phyloP scores from a whole-genome alignment of 2,329 filamentous ascomycete species.

The Pseudocercospora ulei region DNA sequence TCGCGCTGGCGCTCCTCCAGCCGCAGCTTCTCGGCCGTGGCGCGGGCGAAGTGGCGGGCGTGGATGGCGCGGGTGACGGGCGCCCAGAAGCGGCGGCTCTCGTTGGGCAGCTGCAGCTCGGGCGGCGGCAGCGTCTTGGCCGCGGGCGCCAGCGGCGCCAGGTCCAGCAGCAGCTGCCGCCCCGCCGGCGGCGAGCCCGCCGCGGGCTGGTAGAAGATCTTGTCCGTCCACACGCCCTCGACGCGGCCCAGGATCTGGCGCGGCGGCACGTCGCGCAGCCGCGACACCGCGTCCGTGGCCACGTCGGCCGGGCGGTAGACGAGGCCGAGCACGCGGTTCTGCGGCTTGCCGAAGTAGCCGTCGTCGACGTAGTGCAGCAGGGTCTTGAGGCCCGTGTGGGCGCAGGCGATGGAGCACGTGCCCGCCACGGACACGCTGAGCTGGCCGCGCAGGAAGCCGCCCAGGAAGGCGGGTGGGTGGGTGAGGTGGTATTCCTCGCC shows the following conservation, averaged over 20 bases:
- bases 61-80: conserved; percentile 78
- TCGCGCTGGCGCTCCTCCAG: conserved; percentile 82
- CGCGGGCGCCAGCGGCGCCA: conserved; percentile 69
- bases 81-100: conserved; percentile 80
- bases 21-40: conserved; percentile 79
- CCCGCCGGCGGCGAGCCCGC: too few species aligned
- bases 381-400: conserved; percentile 80
- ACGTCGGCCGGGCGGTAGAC: conserved; percentile 78
- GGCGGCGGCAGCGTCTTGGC: conserved; percentile 69
- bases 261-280: conserved; percentile 76
- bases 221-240: conserved; percentile 74
- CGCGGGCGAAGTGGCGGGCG: conserved; percentile 70
- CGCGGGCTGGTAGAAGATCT: conserved; percentile 52
- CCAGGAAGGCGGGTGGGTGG: conserved; percentile 85
- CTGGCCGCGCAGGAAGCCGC: conserved; percentile 77
- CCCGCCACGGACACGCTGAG: conserved; percentile 85
- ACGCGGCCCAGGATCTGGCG: conserved; percentile 73
- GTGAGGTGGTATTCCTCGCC: conserved; percentile 91
- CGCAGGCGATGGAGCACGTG: conserved; percentile 75
- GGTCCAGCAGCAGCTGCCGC: conserved; percentile 65
- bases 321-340: conserved; percentile 84
- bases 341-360: conserved; percentile 82
- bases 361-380: conserved; percentile 91
- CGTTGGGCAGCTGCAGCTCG: conserved; percentile 73
- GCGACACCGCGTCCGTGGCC: conserved; percentile 67